Evolutionary conservation across 441 rosid genomes (phyloP), one percentile per base, ranked within the genome.

Genomic region (Mallotus japonicus): DNA sequence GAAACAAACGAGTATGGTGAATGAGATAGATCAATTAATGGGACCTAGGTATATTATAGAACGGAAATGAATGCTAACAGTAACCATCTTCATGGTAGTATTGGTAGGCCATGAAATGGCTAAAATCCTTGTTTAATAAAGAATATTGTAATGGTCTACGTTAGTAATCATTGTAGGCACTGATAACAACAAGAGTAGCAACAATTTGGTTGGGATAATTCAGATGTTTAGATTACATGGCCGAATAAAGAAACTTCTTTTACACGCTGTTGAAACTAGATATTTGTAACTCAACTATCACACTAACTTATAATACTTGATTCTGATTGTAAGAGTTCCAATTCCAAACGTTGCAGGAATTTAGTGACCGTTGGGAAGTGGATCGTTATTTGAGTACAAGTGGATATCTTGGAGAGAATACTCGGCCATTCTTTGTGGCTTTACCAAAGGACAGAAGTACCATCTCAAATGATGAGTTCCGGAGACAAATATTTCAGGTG

Each of bases 351-450:
- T 4, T 76, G 72, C 83, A 93, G 96, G 99, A 95, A 75, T 95
- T 95, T 72, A 75, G 76, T 65, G 94, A 92, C 59, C 83, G 97
- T n/a, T 83, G 89, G 89, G 99, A 95, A 78, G 97, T 89, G 68
- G 97, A 95, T 76, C 86, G 97, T 5, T 95, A 92, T 77, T 80
- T 95, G 71, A 91, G 94, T 82, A 92, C 97, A 49, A 87, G 94
- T 78, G 99, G 99, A 61, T 95, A 95, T 82, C 95, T 94, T 61
- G 97, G 94, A 64, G 97, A 95, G 78, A 89, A 85, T 56, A 90
- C 87, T 19, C 86, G 82, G n/a, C 96, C 97, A 28, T 92, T 84
- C 77, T 92, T 87, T 16, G 99, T 95, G 56, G 97, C 99, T 17
- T 74, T 95, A 76, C 99, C 97, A 13, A 95, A 95, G 81, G 99